phyloP scores from a whole-genome alignment of 495 filamentous ascomycete genomes.

The Xylaria cubensis region DNA sequence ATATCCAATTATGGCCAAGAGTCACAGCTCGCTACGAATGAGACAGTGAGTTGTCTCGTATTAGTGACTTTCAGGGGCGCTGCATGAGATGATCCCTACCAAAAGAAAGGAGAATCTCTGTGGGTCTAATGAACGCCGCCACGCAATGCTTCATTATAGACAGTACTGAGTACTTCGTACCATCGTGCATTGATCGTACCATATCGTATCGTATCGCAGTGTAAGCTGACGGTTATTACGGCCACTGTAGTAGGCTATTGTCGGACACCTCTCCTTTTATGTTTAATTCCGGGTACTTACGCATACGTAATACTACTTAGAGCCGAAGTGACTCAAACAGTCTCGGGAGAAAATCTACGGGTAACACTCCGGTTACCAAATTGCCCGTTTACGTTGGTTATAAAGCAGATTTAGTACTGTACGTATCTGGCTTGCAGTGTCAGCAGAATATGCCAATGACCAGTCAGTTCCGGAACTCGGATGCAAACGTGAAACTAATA shows the following conservation, averaged over 20 bases:
- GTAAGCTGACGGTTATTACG: slow-evolving; percentile 21
- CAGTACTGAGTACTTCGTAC: too few relatives aligned
- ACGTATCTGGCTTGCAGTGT: not conserved
- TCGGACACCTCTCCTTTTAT: not conserved
- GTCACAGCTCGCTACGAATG: slow-evolving; percentile 5
- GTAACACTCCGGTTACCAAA: not conserved
- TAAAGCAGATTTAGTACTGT: not conserved
- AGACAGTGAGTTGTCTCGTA: slow-evolving; percentile 10
- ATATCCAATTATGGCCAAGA: not conserved
- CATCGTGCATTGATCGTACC: slow-evolving; percentile 20
- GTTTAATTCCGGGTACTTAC: not conserved
- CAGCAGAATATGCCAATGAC: too few relatives aligned
- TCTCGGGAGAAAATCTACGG: not conserved
- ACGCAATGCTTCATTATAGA: slow-evolving; percentile 14
- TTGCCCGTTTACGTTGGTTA: not conserved
- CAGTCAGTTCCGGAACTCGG: too few relatives aligned
- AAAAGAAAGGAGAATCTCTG: not conserved
- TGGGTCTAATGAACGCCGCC: not conserved
- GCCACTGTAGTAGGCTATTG: slow-evolving; percentile 3
- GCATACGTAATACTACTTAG: not conserved
- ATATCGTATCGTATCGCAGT: not conserved
- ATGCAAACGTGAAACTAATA: too few relatives aligned
- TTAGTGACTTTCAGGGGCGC: not conserved
- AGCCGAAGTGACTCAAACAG: not conserved
- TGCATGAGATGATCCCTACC: not conserved